Conservation (phyloP, 164 flowering plant genomes). For the Aristolochia contorta region DNA sequence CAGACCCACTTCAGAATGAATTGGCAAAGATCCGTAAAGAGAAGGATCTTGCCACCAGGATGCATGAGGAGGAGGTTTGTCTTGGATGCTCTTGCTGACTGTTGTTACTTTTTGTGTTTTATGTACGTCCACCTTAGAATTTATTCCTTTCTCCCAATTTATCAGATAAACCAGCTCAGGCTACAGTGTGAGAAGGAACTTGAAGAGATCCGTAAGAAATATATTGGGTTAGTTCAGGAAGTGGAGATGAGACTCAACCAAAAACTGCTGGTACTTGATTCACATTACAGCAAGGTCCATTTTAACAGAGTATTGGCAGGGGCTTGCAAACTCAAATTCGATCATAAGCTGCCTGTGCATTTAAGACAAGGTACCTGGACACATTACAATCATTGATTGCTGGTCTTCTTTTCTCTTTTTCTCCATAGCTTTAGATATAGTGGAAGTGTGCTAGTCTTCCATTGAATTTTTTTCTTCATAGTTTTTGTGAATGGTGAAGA, state of each 20-base stretch:
- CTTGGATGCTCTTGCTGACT: conserved; percentile 18
- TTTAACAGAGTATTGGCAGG: conserved; percentile 54
- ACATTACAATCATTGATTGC: no score
- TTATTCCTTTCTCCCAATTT: conserved; percentile 5
- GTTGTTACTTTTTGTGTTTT: background rate
- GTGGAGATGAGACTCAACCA: conserved; percentile 29
- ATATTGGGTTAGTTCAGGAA: conserved; percentile 34
- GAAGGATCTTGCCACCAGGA: conserved; percentile 24
- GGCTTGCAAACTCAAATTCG: conserved; percentile 40
- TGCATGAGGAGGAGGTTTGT: conserved; percentile 49
- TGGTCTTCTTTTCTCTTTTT: no score
- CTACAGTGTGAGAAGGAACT: conserved; percentile 64
- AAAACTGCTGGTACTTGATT: conserved; percentile 33
- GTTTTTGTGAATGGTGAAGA: no score
- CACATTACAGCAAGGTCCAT: conserved; percentile 24
- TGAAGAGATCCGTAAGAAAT: conserved; percentile 49
- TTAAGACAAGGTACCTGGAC: conserved; percentile 4
- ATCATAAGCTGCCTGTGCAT: conserved; percentile 7
- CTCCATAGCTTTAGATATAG: no score
- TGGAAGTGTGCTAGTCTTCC: no score
- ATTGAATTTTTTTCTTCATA: no score
- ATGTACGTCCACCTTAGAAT: background rate
- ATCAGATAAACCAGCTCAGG: conserved; percentile 45
- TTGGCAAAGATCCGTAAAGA: conserved; percentile 41
- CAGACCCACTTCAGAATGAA: conserved; percentile 65